Evolutionary conservation across 179 eudicot species (phyloP).

Genomic region (Spergularia azorica): DNA sequence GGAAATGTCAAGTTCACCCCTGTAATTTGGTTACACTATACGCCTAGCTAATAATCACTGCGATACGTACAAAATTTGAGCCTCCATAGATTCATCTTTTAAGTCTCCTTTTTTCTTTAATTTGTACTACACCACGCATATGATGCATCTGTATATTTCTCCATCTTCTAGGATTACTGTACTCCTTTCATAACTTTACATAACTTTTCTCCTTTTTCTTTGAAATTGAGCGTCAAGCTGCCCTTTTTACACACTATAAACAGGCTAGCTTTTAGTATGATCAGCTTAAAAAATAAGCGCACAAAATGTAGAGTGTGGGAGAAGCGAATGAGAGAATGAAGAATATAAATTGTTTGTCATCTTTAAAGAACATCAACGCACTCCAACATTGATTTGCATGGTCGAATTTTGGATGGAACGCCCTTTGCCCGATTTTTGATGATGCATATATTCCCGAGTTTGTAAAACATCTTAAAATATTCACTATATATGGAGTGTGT

Average conservation of each 20-base stretch:
- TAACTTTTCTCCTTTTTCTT: neutral
- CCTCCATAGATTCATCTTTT: no score
- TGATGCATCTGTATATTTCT: no score
- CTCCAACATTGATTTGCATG: conserved; percentile 28
- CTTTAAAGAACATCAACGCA: conserved; percentile 22
- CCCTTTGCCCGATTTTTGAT: neutral
- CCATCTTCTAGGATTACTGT: neutral
- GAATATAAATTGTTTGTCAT: neutral
- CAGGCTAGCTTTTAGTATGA: neutral
- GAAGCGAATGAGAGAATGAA: conserved; percentile 5
- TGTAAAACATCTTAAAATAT: neutral
- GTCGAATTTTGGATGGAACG: conserved; percentile 16
- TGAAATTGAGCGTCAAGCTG: conserved; percentile 17
- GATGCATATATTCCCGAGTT: neutral
- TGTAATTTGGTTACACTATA: no score
- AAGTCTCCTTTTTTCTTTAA: no score
- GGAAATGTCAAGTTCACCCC: no score
- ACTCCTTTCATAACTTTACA: neutral
- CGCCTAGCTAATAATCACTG: no score
- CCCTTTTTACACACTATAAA: conserved; percentile 17
- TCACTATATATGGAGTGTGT: no score
- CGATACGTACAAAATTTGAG: no score
- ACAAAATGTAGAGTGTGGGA: conserved; percentile 15
- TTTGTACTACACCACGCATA: no score
- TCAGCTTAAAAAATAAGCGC: neutral